These are phyloP conservation scores for Botrytis cinerea DNA, from an alignment of 2,329 filamentous ascomycete genomes.

Conservation along the genomic window DNA sequence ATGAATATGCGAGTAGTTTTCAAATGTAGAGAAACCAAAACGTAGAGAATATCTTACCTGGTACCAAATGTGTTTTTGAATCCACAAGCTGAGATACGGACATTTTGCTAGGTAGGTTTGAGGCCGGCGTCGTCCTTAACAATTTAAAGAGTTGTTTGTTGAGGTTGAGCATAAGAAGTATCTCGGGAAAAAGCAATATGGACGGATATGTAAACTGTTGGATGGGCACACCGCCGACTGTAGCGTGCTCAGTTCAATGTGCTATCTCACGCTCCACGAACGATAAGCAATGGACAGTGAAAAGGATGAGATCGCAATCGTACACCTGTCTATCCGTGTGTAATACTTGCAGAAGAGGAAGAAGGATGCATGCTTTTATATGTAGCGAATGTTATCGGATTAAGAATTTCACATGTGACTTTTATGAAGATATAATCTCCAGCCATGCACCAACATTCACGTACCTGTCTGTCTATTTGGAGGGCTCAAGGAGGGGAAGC, in stretches of 20 bases:
- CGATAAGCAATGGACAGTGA: not conserved
- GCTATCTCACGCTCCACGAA: not conserved
- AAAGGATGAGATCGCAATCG: not conserved
- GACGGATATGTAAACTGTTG: not conserved
- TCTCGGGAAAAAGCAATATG: not conserved
- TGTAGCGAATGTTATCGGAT: not conserved
- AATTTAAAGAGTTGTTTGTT: conserved; percentile 4
- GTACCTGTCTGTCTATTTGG: not conserved
- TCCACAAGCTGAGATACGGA: conserved; percentile 38
- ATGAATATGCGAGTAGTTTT: not conserved
- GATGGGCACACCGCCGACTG: not conserved
- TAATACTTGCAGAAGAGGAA: not conserved
- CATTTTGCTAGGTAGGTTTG: conserved; percentile 27
- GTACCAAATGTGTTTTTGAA: conserved; percentile 26
- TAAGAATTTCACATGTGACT: not conserved
- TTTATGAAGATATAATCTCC: conserved; percentile 5
- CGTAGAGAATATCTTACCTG: conserved; percentile 21
- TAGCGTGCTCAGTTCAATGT: not conserved
- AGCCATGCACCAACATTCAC: not conserved
- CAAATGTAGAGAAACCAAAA: not conserved
- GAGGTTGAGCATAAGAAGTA: conserved; percentile 9
- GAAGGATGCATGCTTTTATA: not conserved
- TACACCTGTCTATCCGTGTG: not conserved
- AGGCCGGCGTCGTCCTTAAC: conserved; percentile 1
- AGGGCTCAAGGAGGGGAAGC: not conserved